Evolutionary conservation across 176 grass and related monocot genomes (phyloP).

Genomic region (Carex parvula): DNA sequence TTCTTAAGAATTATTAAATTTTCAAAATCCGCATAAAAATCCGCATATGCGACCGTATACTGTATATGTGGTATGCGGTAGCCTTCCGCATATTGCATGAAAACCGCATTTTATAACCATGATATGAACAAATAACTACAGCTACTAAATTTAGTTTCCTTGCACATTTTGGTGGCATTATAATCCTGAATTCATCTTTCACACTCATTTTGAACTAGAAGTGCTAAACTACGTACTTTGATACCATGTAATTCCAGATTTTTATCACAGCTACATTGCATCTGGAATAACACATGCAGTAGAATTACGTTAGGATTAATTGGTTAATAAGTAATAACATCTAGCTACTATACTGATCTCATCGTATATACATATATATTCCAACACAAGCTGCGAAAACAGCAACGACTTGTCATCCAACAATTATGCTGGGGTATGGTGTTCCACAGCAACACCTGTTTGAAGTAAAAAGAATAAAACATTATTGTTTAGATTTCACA

Average conservation of each 20-base stretch:
- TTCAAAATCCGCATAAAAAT: too few relatives aligned
- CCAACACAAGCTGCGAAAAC: constrained; percentile 69
- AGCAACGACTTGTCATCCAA: constrained; percentile 59
- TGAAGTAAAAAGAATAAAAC: not conserved
- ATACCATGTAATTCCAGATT: not conserved
- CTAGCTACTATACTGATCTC: not conserved
- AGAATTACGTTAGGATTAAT: not conserved
- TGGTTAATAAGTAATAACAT: too few relatives aligned
- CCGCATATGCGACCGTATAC: too few relatives aligned
- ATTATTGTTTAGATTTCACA: not conserved
- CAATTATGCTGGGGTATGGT: constrained; percentile 48
- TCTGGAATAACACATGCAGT: not conserved
- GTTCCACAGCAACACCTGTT: constrained; percentile 59
- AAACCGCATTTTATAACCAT: too few relatives aligned
- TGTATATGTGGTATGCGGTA: too few relatives aligned
- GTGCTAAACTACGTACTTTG: not conserved
- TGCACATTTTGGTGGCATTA: not conserved
- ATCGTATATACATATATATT: constrained; percentile 77
- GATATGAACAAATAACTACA: not conserved
- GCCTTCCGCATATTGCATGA: too few relatives aligned
- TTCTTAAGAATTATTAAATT: too few relatives aligned
- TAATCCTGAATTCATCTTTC: not conserved
- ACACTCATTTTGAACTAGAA: not conserved
- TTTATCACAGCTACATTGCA: not conserved
- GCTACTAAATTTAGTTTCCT: not conserved